These are phyloP conservation scores for Monilinia fructicola DNA, from an alignment of 2,329 filamentous ascomycete genomes.

Conservation along the genomic window DNA sequence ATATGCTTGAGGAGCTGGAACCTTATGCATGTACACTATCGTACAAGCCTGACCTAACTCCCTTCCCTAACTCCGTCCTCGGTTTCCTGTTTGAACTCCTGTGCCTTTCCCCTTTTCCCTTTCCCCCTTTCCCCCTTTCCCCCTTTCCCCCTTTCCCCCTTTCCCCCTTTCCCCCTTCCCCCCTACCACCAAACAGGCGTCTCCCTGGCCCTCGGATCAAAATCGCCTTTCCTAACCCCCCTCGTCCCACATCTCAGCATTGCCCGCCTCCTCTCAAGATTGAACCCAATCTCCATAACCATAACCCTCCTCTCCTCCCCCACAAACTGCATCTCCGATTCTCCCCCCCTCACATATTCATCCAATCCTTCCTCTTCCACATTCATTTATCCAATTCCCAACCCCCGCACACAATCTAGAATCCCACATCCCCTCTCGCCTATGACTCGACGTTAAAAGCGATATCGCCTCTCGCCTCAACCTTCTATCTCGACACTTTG, in stretches of 20 bases:
- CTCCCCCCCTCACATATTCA: constrained; percentile 57
- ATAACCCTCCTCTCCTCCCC: constrained; percentile 36
- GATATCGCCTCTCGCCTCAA: constrained; percentile 35
- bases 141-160: too few relatives aligned
- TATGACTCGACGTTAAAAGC: constrained; percentile 32
- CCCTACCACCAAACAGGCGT: constrained; percentile 32
- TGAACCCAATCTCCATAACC: constrained; percentile 40
- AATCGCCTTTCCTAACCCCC: constrained; percentile 32
- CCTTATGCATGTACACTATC: constrained; percentile 4
- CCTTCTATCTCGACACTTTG: constrained; percentile 36
- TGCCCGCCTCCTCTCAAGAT: constrained; percentile 37
- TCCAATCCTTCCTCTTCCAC: constrained; percentile 42
- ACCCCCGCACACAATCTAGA: constrained; percentile 32
- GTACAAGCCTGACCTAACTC: not conserved
- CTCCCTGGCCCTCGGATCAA: constrained; percentile 32
- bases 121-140: not conserved
- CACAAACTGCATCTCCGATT: constrained; percentile 43
- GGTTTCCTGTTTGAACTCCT: too few relatives aligned
- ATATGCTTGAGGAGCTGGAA: not conserved
- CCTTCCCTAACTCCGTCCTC: not conserved
- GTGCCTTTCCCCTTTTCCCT: too few relatives aligned
- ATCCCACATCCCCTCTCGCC: constrained; percentile 41
- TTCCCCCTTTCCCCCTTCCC: too few relatives aligned
- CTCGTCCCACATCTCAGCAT: constrained; percentile 38
- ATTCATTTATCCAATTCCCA: constrained; percentile 36